phyloP scores from a whole-genome alignment of 2,329 filamentous ascomycete species.

The Diaporthe longicolla region DNA sequence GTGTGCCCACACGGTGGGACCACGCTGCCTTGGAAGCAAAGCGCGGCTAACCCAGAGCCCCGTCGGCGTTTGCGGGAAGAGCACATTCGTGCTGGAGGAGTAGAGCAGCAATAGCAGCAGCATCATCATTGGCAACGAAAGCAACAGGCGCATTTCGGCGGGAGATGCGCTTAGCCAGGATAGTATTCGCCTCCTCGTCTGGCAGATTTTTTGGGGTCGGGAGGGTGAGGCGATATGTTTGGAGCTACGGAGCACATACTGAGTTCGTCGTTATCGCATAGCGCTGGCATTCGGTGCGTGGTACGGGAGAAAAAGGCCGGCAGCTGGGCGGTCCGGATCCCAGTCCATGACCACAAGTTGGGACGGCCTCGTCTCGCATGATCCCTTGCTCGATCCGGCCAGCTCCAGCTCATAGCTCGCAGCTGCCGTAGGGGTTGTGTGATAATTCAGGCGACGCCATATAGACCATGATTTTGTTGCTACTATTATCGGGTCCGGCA shows the following conservation, averaged over 20 bases:
- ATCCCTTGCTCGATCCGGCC: not conserved
- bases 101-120: not conserved
- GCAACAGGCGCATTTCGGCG: not conserved
- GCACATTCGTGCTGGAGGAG: not conserved
- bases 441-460: slow-evolving; percentile 26
- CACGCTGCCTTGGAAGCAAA: slow-evolving; percentile 19
- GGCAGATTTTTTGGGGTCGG: slow-evolving; percentile 1
- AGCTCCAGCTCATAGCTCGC: not conserved
- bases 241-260: slow-evolving; percentile 34
- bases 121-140: not conserved
- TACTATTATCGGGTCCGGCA: slow-evolving; percentile 12
- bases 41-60: slow-evolving; percentile 14
- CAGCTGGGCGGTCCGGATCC: slow-evolving; percentile 29
- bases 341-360: not conserved
- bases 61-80: not conserved
- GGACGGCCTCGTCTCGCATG: slow-evolving; percentile 24
- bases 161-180: not conserved
- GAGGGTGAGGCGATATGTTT: slow-evolving; percentile 14
- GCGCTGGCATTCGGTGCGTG: not conserved
- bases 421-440: not conserved
- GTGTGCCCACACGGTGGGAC: not conserved
- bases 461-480: slow-evolving; percentile 1
- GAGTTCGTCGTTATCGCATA: slow-evolving; percentile 26
- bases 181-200: not conserved
- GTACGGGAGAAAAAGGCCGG: slow-evolving; percentile 10